Conservation (phyloP, 176 grass and related monocot genomes). For the Hordeum marinum region DNA sequence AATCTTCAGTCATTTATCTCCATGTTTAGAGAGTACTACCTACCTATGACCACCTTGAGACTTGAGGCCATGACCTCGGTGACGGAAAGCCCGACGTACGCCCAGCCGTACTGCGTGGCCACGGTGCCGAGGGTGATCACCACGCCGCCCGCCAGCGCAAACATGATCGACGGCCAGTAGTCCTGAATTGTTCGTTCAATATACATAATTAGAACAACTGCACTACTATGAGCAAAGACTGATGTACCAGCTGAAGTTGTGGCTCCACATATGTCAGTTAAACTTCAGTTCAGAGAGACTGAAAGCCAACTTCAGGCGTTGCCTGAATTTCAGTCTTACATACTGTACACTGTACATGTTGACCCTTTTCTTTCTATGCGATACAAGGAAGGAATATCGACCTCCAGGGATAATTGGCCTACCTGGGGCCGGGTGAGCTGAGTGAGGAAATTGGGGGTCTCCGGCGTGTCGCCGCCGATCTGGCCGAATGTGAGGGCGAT, state of each 20-base stretch:
- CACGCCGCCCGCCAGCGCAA: conserved; percentile 72
- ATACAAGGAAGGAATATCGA: background rate
- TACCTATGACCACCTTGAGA: conserved; percentile 92
- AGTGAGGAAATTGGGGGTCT: conserved; percentile 79
- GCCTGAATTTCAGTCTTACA: background rate
- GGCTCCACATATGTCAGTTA: background rate
- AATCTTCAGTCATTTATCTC: no score
- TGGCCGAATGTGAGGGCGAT: conserved; percentile 77
- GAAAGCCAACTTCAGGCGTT: background rate
- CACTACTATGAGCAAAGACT: background rate
- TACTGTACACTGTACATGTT: background rate
- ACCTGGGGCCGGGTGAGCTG: conserved; percentile 58
- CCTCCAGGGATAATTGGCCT: background rate
- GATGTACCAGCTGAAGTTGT: background rate
- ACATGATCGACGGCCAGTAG: conserved; percentile 75
- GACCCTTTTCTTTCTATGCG: background rate
- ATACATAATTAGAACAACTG: background rate
- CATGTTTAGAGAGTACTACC: no score
- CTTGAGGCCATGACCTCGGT: conserved; percentile 94
- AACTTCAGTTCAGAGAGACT: background rate
- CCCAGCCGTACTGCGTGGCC: conserved; percentile 92
- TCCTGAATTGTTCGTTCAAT: conserved; percentile 33
- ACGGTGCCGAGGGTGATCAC: conserved; percentile 85
- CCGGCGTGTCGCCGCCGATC: conserved; percentile 48
- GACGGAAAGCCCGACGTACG: conserved; percentile 74